phyloP scores from a whole-genome alignment of 1,139 yeast genomes.

The Debaryomyces singareniensis region DNA sequence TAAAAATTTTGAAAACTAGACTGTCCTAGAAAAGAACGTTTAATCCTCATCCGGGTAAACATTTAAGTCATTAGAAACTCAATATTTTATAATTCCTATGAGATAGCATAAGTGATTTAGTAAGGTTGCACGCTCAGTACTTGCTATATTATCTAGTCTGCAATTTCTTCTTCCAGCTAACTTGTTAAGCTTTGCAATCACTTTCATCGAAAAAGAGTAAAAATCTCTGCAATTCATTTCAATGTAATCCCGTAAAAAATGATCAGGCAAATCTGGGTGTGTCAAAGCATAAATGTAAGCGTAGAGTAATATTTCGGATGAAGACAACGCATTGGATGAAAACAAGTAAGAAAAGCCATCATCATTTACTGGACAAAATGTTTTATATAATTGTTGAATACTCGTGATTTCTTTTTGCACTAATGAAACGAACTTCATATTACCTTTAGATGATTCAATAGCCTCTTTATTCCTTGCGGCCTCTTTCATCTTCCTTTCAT shows the following conservation, averaged over 20 bases:
- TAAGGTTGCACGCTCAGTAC: slow-evolving; percentile 28
- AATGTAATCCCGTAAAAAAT: slow-evolving; percentile 30
- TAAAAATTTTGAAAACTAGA: too few species aligned
- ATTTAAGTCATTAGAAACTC: too few species aligned
- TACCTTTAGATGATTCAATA: slow-evolving; percentile 44
- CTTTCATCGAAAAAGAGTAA: slow-evolving; percentile 5
- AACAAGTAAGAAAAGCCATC: neutral
- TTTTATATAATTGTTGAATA: slow-evolving; percentile 16
- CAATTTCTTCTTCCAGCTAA: slow-evolving; percentile 1
- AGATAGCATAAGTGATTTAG: slow-evolving; percentile 26
- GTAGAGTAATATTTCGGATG: slow-evolving; percentile 20
- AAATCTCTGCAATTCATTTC: slow-evolving; percentile 18
- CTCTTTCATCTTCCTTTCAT: slow-evolving; percentile 40
- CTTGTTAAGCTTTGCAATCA: slow-evolving; percentile 3
- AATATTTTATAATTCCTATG: slow-evolving; percentile 11
- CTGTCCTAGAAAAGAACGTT: too few species aligned
- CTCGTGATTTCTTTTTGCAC: slow-evolving; percentile 27
- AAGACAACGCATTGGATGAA: slow-evolving; percentile 4
- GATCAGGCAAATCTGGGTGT: slow-evolving; percentile 35
- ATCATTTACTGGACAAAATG: slow-evolving; percentile 6
- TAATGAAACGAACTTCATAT: slow-evolving; percentile 44
- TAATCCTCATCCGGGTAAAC: too few species aligned
- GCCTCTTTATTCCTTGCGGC: slow-evolving; percentile 35
- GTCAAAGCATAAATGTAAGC: slow-evolving; percentile 36
- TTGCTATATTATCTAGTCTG: slow-evolving; percentile 18